Evolutionary conservation across 2,329 filamentous ascomycete genomes (phyloP).

Genomic region (Pseudogymnoascus sp.): DNA sequence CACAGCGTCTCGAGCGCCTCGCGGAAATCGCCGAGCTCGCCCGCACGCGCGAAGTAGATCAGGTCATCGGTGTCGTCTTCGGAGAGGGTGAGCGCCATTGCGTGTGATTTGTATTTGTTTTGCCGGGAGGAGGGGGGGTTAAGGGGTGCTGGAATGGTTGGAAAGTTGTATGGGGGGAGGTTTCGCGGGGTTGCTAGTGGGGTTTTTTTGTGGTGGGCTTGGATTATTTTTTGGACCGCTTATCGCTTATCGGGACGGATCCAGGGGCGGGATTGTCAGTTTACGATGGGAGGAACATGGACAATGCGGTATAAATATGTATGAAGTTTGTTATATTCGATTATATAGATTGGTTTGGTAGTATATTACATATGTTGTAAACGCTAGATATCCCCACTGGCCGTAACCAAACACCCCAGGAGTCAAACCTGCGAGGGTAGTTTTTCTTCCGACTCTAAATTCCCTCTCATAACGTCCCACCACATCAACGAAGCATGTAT

Average conservation of each 20-base stretch:
- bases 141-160: neutral
- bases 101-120: neutral
- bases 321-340: neutral
- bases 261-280: neutral
- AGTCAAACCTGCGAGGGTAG: neutral
- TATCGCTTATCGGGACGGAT: neutral
- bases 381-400: neutral
- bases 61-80: slow-evolving; percentile 87
- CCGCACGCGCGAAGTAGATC: slow-evolving; percentile 75
- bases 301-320: neutral
- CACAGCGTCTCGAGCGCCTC: slow-evolving; percentile 51
- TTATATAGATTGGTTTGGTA: neutral
- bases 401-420: neutral
- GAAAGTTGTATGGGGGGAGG: neutral
- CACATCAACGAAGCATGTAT: slow-evolving; percentile 27
- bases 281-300: neutral
- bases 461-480: neutral
- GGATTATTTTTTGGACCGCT: neutral
- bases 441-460: neutral
- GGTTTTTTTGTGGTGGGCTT: slow-evolving; percentile 7
- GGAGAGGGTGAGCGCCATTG: slow-evolving; percentile 40
- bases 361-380: neutral
- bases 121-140: neutral
- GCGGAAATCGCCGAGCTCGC: slow-evolving; percentile 64
- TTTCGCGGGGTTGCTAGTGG: slow-evolving; percentile 3